A percentile compares a stretch with the other conserved stretches of the same genome.
phyloP scores from a whole-genome alignment of 2,329 filamentous ascomycete genomes.

The Botrytis fragariae region DNA sequence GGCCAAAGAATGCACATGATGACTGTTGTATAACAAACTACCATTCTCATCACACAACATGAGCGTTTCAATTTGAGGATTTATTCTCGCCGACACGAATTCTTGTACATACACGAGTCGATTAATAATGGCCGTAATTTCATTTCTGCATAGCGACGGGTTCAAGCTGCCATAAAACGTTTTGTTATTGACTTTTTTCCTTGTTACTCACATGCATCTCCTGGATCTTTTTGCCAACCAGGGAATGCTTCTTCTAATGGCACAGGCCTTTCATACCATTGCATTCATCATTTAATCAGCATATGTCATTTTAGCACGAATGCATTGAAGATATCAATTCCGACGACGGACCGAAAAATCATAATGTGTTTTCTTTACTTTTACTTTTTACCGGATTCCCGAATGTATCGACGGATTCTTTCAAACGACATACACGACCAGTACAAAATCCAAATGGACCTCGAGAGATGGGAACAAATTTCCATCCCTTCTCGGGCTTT shows the following conservation, averaged over 20 bases:
- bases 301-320: constrained; percentile 6
- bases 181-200: constrained; percentile 13
- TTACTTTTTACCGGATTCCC: constrained; percentile 1
- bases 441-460: not conserved
- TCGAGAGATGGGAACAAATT: not conserved
- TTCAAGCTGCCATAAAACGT: constrained; percentile 15
- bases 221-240: not conserved
- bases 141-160: constrained; percentile 22
- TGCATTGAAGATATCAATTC: constrained; percentile 10
- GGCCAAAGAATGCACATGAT: constrained; percentile 61
- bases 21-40: constrained; percentile 50
- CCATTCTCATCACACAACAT: constrained; percentile 7
- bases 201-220: constrained; percentile 12
- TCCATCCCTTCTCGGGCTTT: not conserved
- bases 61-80: not conserved
- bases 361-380: constrained; percentile 20
- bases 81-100: constrained; percentile 7
- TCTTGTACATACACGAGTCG: constrained; percentile 20
- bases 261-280: constrained; percentile 4
- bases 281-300: constrained; percentile 15
- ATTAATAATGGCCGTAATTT: constrained; percentile 14
- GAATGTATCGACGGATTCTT: not conserved
- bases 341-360: constrained; percentile 3
- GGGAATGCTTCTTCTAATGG: constrained; percentile 16
- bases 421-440: constrained; percentile 3